Percentiles rank a stretch among this genome's conserved stretches.
Conservation (phyloP, 306 rosid species). For the Mimosa bimucronata region DNA sequence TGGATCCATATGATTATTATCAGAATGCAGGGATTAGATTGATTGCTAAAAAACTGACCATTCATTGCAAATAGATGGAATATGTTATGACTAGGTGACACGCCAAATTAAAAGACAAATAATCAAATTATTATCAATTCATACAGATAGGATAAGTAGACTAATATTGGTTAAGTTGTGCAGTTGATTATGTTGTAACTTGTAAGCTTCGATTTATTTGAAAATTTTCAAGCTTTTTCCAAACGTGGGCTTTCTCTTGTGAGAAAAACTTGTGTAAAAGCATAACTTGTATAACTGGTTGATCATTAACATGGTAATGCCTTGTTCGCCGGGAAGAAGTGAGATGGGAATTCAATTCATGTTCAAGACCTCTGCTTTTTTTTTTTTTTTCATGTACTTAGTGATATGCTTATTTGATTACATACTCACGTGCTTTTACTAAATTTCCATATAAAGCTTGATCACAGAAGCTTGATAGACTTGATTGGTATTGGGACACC, state of each 20-base stretch:
- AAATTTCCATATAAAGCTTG: not conserved
- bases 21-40: constrained; percentile 86
- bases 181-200: constrained; percentile 42
- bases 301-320: too few relatives aligned
- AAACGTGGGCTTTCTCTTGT: not conserved
- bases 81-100: constrained; percentile 26
- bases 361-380: not conserved
- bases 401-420: not conserved
- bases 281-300: too few relatives aligned
- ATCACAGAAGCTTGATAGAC: not conserved
- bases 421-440: not conserved
- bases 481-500: not conserved
- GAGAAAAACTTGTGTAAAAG: too few relatives aligned
- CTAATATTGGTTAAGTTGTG: constrained; percentile 33
- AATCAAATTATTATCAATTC: constrained; percentile 25
- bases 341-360: not conserved
- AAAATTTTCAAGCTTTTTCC: constrained; percentile 27
- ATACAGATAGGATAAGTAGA: constrained; percentile 26
- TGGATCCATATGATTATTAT: constrained; percentile 79
- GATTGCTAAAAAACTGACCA: constrained; percentile 80
- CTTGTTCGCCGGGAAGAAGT: not conserved
- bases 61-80: constrained; percentile 54
- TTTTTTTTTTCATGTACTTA: not conserved
- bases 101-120: not conserved
- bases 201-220: constrained; percentile 35